Conservation (phyloP, 345 rosid genomes). For the Ceriops decandra region DNA sequence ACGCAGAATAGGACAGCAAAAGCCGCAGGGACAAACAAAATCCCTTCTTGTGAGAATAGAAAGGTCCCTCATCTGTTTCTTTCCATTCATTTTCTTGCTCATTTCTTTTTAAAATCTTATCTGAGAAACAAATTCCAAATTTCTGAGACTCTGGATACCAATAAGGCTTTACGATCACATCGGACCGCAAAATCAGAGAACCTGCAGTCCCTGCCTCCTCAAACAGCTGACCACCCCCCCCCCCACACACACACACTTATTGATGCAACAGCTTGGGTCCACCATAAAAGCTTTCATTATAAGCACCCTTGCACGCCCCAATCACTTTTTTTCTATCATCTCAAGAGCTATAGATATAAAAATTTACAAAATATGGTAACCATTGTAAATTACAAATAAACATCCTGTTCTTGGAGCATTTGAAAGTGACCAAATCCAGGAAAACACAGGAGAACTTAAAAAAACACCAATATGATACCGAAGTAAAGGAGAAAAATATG, state of each 20-base stretch:
- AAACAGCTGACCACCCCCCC: constrained; percentile 4
- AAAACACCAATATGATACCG: no score
- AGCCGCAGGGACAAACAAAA: neutral
- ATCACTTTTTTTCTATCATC: neutral
- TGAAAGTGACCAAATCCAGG: neutral
- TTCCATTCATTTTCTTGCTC: neutral
- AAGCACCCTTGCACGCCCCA: neutral
- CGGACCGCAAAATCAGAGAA: constrained; percentile 12
- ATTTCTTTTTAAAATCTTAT: neutral
- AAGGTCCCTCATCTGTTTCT: neutral
- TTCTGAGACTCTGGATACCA: constrained; percentile 21
- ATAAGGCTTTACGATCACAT: neutral
- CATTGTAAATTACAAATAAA: neutral
- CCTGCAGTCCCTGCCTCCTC: neutral
- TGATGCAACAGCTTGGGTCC: constrained; percentile 9
- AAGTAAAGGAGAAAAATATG: no score
- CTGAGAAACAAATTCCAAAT: neutral
- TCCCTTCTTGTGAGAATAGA: constrained; percentile 7
- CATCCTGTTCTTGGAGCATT: neutral
- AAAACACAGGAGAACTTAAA: neutral
- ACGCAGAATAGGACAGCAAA: constrained; percentile 5
- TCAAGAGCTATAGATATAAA: neutral
- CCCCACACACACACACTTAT: neutral
- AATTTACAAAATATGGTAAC: neutral
- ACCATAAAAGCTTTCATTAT: constrained; percentile 9